Evolutionary conservation across 257 asterid genomes (phyloP).

Genomic region (Nicotiana obtusifolia): DNA sequence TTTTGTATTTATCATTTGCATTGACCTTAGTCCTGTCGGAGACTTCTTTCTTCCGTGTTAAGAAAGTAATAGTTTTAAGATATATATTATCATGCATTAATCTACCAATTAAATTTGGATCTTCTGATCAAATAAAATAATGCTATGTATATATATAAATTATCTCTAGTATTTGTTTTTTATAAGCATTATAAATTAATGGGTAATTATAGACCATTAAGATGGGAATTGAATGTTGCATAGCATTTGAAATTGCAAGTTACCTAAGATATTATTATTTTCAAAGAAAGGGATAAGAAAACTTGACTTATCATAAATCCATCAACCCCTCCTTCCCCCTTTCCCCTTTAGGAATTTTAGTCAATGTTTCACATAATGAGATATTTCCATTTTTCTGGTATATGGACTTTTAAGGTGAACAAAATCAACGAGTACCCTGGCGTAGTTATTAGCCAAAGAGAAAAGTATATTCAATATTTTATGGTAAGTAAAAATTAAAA

Average conservation of each 20-base stretch:
- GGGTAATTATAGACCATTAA: background rate
- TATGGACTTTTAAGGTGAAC: background rate
- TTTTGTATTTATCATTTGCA: background rate
- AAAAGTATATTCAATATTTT: background rate
- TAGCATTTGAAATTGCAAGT: conserved; percentile 7
- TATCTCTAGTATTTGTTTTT: background rate
- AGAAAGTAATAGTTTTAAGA: background rate
- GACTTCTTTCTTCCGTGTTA: background rate
- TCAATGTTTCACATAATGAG: background rate
- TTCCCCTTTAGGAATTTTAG: background rate
- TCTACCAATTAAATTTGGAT: background rate
- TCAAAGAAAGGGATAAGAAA: background rate
- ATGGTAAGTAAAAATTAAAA: background rate
- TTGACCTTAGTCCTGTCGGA: background rate
- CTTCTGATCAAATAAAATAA: background rate
- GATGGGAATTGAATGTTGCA: background rate
- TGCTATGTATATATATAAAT: background rate
- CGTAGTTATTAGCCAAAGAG: no score
- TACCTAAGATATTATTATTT: conserved; percentile 4
- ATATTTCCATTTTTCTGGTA: background rate
- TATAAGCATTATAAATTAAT: background rate
- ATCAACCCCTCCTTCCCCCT: background rate
- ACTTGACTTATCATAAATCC: background rate
- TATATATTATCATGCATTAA: background rate
- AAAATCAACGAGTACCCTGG: background rate